phyloP scores from a whole-genome alignment of 495 filamentous ascomycete genomes.

The Penicillium pancosmium region DNA sequence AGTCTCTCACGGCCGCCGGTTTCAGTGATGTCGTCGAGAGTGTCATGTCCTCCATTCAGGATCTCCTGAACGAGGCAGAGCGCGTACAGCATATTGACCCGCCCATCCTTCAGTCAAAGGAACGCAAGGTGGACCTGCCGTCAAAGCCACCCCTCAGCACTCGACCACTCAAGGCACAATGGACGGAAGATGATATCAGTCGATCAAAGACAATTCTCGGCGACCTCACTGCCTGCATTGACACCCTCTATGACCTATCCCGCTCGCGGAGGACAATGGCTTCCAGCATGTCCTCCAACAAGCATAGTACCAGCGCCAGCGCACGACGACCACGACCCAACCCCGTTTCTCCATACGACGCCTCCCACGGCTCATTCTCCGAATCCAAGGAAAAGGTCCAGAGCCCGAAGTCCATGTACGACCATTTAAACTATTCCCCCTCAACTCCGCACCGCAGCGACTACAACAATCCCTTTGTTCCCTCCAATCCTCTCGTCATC shows the following conservation, averaged over 20 bases:
- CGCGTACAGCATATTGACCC: constrained; percentile 64
- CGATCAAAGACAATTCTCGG: constrained; percentile 63
- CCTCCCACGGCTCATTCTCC: constrained; percentile 30
- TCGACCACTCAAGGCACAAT: constrained; percentile 43
- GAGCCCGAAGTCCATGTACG: constrained; percentile 26
- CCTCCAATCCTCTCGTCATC: constrained; percentile 40
- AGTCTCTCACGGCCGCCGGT: constrained; percentile 79
- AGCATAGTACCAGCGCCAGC: constrained; percentile 28
- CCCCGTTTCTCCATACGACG: constrained; percentile 31
- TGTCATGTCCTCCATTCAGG: constrained; percentile 87
- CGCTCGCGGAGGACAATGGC: constrained; percentile 61
- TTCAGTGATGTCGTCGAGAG: constrained; percentile 85
- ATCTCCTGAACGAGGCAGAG: constrained; percentile 83
- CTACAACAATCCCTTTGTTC: constrained; percentile 20
- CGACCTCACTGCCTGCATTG: constrained; percentile 82
- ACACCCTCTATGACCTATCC: constrained; percentile 87
- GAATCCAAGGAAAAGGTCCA: constrained; percentile 39
- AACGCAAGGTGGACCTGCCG: constrained; percentile 36
- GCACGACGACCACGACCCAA: constrained; percentile 29
- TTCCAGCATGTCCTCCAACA: constrained; percentile 42
- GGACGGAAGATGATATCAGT: constrained; percentile 54
- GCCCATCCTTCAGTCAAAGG: constrained; percentile 42
- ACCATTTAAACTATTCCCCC: constrained; percentile 23
- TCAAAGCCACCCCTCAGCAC: constrained; percentile 40
- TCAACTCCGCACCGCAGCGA: constrained; percentile 23